phyloP scores from a whole-genome alignment of 1,284 basidiomycete genomes.

The Pseudozyma sp. region DNA sequence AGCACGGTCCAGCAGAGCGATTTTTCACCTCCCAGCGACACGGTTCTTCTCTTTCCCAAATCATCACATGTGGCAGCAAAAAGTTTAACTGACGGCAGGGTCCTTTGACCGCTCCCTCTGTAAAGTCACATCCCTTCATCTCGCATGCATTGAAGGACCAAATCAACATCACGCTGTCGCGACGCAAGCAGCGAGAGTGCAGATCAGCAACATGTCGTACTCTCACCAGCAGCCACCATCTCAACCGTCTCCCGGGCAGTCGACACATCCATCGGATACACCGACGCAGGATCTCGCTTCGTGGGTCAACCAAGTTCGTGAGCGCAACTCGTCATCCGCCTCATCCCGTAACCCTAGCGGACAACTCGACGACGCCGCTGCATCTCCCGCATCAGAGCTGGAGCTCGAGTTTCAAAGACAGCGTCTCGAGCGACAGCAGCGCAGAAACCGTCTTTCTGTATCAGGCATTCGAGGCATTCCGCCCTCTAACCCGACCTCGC shows the following conservation, averaged over 20 bases:
- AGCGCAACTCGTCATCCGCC: constrained; percentile 40
- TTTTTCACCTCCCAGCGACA: not conserved
- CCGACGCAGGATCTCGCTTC: constrained; percentile 43
- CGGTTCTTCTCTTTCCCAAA: not conserved
- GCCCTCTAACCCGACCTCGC: constrained; percentile 35
- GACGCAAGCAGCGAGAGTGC: constrained; percentile 4
- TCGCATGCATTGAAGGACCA: constrained; percentile 7
- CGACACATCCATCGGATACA: constrained; percentile 14
- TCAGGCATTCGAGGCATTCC: constrained; percentile 48
- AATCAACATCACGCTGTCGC: constrained; percentile 7
- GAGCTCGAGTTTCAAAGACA: constrained; percentile 45
- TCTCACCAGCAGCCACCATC: constrained; percentile 11
- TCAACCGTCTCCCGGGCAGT: constrained; percentile 11
- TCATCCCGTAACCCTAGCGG: constrained; percentile 7
- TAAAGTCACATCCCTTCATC: constrained; percentile 30
- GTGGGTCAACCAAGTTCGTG: constrained; percentile 44
- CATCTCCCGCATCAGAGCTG: constrained; percentile 30
- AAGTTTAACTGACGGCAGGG: constrained; percentile 11
- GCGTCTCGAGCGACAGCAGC: constrained; percentile 38
- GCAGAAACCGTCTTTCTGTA: constrained; percentile 34
- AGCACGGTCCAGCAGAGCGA: constrained; percentile 8
- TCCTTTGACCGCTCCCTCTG: constrained; percentile 7
- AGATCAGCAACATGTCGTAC: constrained; percentile 19
- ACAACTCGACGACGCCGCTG: constrained; percentile 3
- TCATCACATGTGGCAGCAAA: constrained; percentile 9